Conservation (phyloP, 2,329 filamentous ascomycete species). For the Colletotrichum liriopes region DNA sequence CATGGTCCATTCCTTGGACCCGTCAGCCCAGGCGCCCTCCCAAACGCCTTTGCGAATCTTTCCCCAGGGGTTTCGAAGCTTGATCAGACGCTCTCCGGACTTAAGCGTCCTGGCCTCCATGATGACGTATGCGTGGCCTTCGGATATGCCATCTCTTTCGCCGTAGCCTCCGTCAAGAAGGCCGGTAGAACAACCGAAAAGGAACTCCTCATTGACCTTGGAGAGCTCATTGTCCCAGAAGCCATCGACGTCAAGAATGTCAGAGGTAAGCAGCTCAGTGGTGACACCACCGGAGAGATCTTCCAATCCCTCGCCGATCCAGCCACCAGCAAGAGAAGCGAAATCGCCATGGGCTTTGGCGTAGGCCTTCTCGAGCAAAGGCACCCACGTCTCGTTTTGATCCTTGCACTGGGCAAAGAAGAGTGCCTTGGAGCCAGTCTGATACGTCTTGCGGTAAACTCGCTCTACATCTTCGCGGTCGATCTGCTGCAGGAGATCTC, state of each 20-base stretch:
- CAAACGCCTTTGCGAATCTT: slow-evolving; percentile 71
- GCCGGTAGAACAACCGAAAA: slow-evolving; percentile 80
- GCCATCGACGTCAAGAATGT: slow-evolving; percentile 83
- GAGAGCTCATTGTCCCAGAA: slow-evolving; percentile 89
- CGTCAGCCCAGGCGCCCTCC: slow-evolving; percentile 74
- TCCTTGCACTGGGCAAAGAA: slow-evolving; percentile 85
- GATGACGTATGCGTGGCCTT: slow-evolving; percentile 74
- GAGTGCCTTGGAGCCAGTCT: slow-evolving; percentile 82
- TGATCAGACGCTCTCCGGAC: slow-evolving; percentile 69
- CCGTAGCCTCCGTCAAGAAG: slow-evolving; percentile 76
- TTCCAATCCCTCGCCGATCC: slow-evolving; percentile 74
- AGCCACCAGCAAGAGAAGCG: slow-evolving; percentile 78
- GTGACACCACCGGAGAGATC: slow-evolving; percentile 80
- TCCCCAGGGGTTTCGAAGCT: slow-evolving; percentile 75
- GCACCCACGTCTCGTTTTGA: slow-evolving; percentile 87
- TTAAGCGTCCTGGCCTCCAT: slow-evolving; percentile 70
- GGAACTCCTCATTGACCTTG: slow-evolving; percentile 85
- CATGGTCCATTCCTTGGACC: slow-evolving; percentile 73
- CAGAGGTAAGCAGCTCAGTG: slow-evolving; percentile 76
- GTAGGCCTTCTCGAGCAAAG: slow-evolving; percentile 85
- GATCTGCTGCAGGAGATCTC: slow-evolving; percentile 81
- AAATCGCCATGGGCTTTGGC: slow-evolving; percentile 89
- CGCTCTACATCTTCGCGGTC: slow-evolving; percentile 81
- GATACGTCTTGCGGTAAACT: slow-evolving; percentile 79
- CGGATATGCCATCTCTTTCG: slow-evolving; percentile 70